These are phyloP conservation scores for Typha latifolia DNA, from an alignment of 176 grass and related monocot genomes.

Conservation along the genomic window DNA sequence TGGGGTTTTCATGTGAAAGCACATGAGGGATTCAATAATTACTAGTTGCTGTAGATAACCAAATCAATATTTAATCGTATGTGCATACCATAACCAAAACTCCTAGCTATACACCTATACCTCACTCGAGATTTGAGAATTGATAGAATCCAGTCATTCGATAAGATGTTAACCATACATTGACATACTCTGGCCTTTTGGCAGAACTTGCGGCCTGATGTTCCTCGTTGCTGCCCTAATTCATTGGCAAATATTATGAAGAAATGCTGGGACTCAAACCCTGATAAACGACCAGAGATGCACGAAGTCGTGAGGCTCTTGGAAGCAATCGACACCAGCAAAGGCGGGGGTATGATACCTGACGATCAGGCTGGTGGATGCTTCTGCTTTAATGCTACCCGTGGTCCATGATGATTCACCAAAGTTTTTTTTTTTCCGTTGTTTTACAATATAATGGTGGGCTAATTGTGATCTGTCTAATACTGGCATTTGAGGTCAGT, in stretches of 20 bases:
- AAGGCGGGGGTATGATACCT: slow-evolving; percentile 48
- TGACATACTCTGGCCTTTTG: not conserved
- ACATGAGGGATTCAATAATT: too few species aligned
- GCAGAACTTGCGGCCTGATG: slow-evolving; percentile 67
- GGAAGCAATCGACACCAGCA: slow-evolving; percentile 44
- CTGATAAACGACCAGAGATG: slow-evolving; percentile 76
- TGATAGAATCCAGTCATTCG: too few species aligned
- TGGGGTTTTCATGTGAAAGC: too few species aligned
- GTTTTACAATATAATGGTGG: not conserved
- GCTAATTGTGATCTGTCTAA: not conserved
- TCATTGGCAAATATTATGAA: slow-evolving; percentile 57
- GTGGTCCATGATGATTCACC: slow-evolving; percentile 3
- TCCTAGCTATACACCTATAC: too few species aligned
- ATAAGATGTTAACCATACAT: not conserved
- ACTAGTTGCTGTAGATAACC: too few species aligned
- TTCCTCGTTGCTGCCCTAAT: slow-evolving; percentile 57
- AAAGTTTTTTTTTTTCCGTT: not conserved
- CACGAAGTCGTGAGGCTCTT: slow-evolving; percentile 61
- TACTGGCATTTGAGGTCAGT: not conserved
- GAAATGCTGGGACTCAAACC: slow-evolving; percentile 68
- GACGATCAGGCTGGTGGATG: slow-evolving; percentile 25
- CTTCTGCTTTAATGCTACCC: slow-evolving; percentile 36
- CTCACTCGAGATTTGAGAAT: too few species aligned
- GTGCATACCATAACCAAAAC: too few species aligned
- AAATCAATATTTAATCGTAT: too few species aligned